Conservation (phyloP, 306 rosid species). For the Pyrus betulifolia region DNA sequence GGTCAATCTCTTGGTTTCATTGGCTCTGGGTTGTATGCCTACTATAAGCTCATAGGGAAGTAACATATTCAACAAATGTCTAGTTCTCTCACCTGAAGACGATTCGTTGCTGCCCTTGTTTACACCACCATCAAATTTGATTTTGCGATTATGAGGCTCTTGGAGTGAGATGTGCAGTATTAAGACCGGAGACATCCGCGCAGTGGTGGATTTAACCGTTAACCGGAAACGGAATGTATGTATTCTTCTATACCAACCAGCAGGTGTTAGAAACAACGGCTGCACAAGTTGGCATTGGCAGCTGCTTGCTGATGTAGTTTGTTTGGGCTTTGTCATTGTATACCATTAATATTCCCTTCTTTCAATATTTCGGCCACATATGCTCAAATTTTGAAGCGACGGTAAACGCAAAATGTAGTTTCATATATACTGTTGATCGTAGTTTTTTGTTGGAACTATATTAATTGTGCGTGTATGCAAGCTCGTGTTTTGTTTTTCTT, state of each 20-base stretch:
- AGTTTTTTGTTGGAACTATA: background rate
- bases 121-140: background rate
- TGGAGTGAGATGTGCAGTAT: background rate
- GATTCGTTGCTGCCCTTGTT: background rate
- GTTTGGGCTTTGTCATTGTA: slow-evolving; percentile 13
- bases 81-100: slow-evolving; percentile 2
- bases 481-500: too few relatives aligned
- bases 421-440: background rate
- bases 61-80: slow-evolving; percentile 23
- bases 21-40: slow-evolving; percentile 86
- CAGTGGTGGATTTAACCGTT: slow-evolving; percentile 1
- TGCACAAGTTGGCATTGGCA: background rate
- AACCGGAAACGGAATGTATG: background rate
- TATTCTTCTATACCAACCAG: background rate
- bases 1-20: slow-evolving; percentile 78
- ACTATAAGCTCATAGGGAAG: slow-evolving; percentile 73
- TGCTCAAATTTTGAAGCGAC: background rate
- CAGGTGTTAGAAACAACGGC: background rate
- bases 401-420: background rate
- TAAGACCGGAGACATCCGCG: background rate
- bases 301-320: slow-evolving; percentile 1
- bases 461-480: background rate
- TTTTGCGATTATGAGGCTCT: background rate
- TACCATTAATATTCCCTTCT: slow-evolving; percentile 7
- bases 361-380: slow-evolving; percentile 3